Conservation (phyloP, 2,329 filamentous ascomycete species). For the Ascochyta fabae region DNA sequence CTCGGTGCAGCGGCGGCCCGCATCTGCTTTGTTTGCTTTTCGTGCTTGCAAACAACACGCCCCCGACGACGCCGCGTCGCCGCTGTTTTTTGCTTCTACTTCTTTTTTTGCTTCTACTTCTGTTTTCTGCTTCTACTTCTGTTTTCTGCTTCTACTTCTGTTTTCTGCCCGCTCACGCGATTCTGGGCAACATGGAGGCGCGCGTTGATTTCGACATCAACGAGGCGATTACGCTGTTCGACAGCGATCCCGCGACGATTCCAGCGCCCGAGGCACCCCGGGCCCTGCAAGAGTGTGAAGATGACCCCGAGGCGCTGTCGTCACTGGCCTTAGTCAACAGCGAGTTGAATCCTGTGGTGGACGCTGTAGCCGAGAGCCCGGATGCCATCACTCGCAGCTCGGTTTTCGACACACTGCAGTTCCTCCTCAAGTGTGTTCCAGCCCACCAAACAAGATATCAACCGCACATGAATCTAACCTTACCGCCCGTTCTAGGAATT, state of each 20-base stretch:
- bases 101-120: conserved; percentile 14
- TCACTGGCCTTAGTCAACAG: conserved; percentile 77
- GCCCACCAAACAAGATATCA: conserved; percentile 50
- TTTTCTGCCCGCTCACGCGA: conserved; percentile 16
- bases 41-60: conserved; percentile 21
- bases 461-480: conserved; percentile 58
- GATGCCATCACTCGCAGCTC: conserved; percentile 81
- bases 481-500: conserved; percentile 76
- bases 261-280: conserved; percentile 85
- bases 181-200: conserved; percentile 65
- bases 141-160: conserved; percentile 12
- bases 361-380: conserved; percentile 88
- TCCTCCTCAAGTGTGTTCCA: conserved; percentile 90
- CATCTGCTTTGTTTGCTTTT: conserved; percentile 17
- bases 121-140: conserved; percentile 13
- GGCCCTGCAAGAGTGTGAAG: conserved; percentile 87
- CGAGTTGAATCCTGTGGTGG: conserved; percentile 88
- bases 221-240: conserved; percentile 93
- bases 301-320: conserved; percentile 83
- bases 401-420: conserved; percentile 91
- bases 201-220: conserved; percentile 90
- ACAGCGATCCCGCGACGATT: conserved; percentile 87
- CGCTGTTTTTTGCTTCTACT: conserved; percentile 21
- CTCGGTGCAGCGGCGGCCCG: conserved; percentile 21
- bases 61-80: conserved; percentile 24